A percentile compares a stretch with the other conserved stretches of the same genome.
phyloP scores from a whole-genome alignment of 495 filamentous ascomycete genomes.

The Podospora tetraspora region DNA sequence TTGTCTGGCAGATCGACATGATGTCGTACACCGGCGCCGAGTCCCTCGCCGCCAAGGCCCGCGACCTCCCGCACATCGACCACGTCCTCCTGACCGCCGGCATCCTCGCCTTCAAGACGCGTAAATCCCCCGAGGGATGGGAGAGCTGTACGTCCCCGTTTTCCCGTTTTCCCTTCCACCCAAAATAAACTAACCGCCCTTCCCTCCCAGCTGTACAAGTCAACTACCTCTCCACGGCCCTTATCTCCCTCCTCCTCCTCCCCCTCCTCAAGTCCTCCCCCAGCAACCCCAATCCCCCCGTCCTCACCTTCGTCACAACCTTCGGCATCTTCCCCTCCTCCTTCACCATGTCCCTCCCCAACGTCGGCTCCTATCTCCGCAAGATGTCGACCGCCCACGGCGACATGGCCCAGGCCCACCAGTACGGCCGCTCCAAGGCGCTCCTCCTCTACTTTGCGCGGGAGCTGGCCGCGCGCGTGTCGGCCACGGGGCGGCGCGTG shows the following conservation, averaged over 20 bases:
- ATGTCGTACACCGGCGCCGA: slow-evolving; percentile 22
- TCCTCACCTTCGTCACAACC: slow-evolving; percentile 24
- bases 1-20: slow-evolving; percentile 25
- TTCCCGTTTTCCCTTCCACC: background rate
- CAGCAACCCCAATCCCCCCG: slow-evolving; percentile 19
- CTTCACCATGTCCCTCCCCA: slow-evolving; percentile 21
- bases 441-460: slow-evolving; percentile 25
- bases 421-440: slow-evolving; percentile 26
- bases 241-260: slow-evolving; percentile 37
- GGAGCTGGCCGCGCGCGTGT: slow-evolving; percentile 19
- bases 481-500: slow-evolving; percentile 8
- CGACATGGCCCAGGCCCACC: slow-evolving; percentile 22
- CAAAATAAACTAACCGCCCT: background rate
- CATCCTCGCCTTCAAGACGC: slow-evolving; percentile 23
- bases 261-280: slow-evolving; percentile 31
- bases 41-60: slow-evolving; percentile 12
- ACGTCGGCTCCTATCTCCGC: slow-evolving; percentile 24
- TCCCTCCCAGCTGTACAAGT: slow-evolving; percentile 18
- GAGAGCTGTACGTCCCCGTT: slow-evolving; percentile 17
- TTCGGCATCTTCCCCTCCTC: slow-evolving; percentile 25
- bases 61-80: slow-evolving; percentile 18
- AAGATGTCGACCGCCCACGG: slow-evolving; percentile 22
- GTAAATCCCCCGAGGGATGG: slow-evolving; percentile 25
- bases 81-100: slow-evolving; percentile 24
- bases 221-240: slow-evolving; percentile 31